Evolutionary conservation across 352 stramenopile species (phyloP).

Genomic region (Phytopythium mirpurense): DNA sequence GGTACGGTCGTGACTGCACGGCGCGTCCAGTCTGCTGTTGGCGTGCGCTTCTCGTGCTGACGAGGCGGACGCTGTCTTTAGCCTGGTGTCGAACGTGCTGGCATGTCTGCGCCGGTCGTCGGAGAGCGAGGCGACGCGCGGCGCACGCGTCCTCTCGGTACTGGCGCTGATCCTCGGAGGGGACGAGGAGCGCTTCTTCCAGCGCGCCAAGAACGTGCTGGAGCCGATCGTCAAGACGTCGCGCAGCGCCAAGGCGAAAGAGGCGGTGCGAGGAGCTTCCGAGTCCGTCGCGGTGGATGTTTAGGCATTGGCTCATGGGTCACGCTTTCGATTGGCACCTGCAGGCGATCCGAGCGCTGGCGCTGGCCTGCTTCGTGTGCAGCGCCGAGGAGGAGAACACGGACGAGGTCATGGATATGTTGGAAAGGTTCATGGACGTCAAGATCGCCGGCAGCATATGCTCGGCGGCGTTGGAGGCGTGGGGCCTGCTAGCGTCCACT

Average conservation of each 20-base stretch:
- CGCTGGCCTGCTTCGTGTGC: slow-evolving; percentile 71
- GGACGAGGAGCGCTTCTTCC: slow-evolving; percentile 74
- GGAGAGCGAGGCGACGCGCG: slow-evolving; percentile 59
- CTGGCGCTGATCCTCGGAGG: slow-evolving; percentile 71
- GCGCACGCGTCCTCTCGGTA: slow-evolving; percentile 63
- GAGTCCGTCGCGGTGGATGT: background rate
- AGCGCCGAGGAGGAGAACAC: slow-evolving; percentile 75
- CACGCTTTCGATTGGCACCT: background rate
- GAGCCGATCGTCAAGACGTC: slow-evolving; percentile 66
- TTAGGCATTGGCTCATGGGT: background rate
- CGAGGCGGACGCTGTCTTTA: slow-evolving; percentile 12
- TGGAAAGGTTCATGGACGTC: slow-evolving; percentile 66
- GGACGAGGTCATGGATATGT: slow-evolving; percentile 50
- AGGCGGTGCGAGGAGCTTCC: slow-evolving; percentile 27
- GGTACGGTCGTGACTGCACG: too few relatives aligned
- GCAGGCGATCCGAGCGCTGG: slow-evolving; percentile 66
- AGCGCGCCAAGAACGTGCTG: slow-evolving; percentile 63
- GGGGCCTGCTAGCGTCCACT: slow-evolving; percentile 64
- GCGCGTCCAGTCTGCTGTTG: too few relatives aligned
- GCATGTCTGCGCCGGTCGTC: slow-evolving; percentile 62
- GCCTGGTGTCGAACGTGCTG: slow-evolving; percentile 70
- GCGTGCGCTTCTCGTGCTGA: too few relatives aligned
- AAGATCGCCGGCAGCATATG: slow-evolving; percentile 66
- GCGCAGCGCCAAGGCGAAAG: slow-evolving; percentile 55
- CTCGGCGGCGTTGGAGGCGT: slow-evolving; percentile 58